Base-by-base conservation (phyloP, 2,329 filamentous ascomycete genomes). In the Clonostachys solani region DNA sequence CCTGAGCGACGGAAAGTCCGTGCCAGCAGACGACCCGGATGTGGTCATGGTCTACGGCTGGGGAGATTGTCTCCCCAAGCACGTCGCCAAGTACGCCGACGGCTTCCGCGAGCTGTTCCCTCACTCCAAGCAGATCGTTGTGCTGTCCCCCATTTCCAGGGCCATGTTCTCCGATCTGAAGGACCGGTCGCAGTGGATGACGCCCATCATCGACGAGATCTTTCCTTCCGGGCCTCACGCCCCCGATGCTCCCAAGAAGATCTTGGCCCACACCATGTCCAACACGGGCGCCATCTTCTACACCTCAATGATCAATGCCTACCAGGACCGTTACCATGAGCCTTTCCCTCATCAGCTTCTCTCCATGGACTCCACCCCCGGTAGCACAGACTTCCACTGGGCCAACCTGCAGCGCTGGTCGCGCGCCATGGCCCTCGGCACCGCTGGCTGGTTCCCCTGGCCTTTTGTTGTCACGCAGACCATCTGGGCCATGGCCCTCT, bases 251-350 rank as follows among this genome's bases (percentile, higher is more conserved):
- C 44, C 44, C 18, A 43, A 33, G 16, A 40, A 57, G 60, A 61
- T 82, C 12, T 60, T 81, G 16, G 57, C 77, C 2, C 78, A 82
- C 47, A 63, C 66, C 52, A 79, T 83, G 71, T 82, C 78, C 50
- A 83, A 81, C 58, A 80, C 78, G 0, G 80, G 80, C 13, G 75
- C 70, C 15, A 77, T 78, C 48, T 77, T 74, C 63, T 68, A 71
- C 43, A 75, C 73, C 0, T 69, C 76, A 2, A 70, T 73, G 0
- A 55, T 79, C 12, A 67, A 77, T 50, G 73, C 69, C 0, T 79
- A 74, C 57, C 59, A 60, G 5, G 55, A 70, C 16, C 60, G 55
- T 5, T 59, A 68, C 55, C 62, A 59, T 16, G 51, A 61, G 33
- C 51, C 64, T 17, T 60, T 80, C 51, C 76, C 75, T 3, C 74